Evolutionary conservation across 805 yeast genomes (phyloP).

Genomic region (Myxozyma sirexii): DNA sequence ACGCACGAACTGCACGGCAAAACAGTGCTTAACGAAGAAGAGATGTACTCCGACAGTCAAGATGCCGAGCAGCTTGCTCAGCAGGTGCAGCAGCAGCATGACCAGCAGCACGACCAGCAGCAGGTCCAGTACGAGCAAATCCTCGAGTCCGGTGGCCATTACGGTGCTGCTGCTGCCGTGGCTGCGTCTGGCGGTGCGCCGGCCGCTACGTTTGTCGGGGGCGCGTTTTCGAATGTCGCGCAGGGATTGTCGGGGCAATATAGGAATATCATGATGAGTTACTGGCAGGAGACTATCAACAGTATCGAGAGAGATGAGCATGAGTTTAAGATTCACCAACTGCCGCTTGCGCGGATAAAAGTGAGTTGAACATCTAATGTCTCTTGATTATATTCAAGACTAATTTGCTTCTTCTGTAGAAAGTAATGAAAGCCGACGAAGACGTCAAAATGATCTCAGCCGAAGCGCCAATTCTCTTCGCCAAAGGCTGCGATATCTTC

Average conservation of each 20-base stretch:
- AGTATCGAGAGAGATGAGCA: constrained; percentile 86
- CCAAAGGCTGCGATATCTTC: constrained; percentile 96
- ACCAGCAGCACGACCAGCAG: constrained; percentile 9
- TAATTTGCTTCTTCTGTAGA: constrained; percentile 13
- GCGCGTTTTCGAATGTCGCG: constrained; percentile 85
- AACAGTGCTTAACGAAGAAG: too few species aligned
- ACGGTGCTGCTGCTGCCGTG: constrained; percentile 35
- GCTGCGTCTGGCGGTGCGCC: constrained; percentile 36
- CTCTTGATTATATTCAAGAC: background rate
- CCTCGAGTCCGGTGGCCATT: constrained; percentile 35
- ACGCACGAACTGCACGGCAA: background rate
- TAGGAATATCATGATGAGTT: constrained; percentile 87
- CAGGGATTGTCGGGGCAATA: constrained; percentile 85
- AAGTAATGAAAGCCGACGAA: constrained; percentile 37
- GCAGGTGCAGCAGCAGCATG: constrained; percentile 13
- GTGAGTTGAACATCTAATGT: constrained; percentile 45
- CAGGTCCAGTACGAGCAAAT: constrained; percentile 32
- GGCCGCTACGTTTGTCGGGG: constrained; percentile 45
- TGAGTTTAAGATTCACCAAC: constrained; percentile 89
- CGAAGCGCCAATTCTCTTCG: constrained; percentile 96
- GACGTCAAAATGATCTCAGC: constrained; percentile 98
- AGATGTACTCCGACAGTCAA: constrained; percentile 10
- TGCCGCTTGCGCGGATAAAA: constrained; percentile 94
- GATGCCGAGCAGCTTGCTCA: constrained; percentile 8
- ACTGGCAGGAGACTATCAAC: constrained; percentile 96